These are phyloP conservation scores for Alternaria gansuensis DNA, from an alignment of 2,329 filamentous ascomycete genomes.

Conservation along the genomic window DNA sequence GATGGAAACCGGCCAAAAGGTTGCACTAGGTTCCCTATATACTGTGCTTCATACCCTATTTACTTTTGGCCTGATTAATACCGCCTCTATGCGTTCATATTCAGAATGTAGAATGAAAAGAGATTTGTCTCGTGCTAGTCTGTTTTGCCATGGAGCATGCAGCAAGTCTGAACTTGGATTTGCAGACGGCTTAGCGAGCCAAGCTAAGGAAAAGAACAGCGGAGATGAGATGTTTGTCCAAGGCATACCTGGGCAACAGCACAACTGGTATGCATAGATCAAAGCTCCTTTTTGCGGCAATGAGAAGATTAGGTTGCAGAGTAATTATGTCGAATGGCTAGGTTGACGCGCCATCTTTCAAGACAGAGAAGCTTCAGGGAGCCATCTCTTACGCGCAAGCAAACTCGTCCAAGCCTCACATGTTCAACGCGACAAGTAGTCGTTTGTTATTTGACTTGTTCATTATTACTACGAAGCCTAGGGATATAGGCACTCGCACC, in stretches of 20 bases:
- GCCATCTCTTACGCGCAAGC: too few relatives aligned
- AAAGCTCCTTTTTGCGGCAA: not conserved
- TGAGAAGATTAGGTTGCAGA: not conserved
- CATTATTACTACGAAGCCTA: constrained; percentile 46
- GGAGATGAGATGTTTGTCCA: not conserved
- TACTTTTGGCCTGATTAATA: not conserved
- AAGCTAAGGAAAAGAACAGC: not conserved
- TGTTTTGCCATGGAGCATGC: not conserved
- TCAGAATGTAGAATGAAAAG: not conserved
- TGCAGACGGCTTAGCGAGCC: constrained; percentile 4
- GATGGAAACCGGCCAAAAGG: not conserved
- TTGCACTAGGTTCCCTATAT: too few relatives aligned
- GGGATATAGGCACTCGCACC: constrained; percentile 38
- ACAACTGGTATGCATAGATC: not conserved
- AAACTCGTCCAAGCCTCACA: not conserved
- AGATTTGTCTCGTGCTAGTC: not conserved
- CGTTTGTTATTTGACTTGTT: constrained; percentile 33
- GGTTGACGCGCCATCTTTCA: not conserved
- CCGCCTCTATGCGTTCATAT: too few relatives aligned
- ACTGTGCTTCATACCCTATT: not conserved
- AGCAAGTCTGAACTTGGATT: constrained; percentile 4
- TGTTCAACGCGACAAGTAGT: not conserved
- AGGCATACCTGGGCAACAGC: not conserved
- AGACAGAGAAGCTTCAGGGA: not conserved
- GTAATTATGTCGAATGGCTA: not conserved